These are phyloP conservation scores for Cordyceps javanica DNA, from an alignment of 2,329 filamentous ascomycete species.

Conservation along the genomic window DNA sequence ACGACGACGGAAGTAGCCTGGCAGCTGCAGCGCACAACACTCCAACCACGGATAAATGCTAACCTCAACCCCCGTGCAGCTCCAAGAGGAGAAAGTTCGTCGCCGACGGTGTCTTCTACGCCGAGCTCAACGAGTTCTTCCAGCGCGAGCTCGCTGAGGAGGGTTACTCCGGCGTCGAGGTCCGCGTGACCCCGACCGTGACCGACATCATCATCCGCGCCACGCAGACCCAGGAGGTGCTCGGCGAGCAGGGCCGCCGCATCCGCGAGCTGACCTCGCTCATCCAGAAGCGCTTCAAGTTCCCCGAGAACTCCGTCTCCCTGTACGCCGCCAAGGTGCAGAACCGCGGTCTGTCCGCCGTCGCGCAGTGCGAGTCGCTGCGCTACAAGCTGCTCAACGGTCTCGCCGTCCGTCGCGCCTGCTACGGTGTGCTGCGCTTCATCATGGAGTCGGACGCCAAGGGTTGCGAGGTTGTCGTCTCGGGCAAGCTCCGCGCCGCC, in stretches of 20 bases:
- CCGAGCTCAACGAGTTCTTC: constrained; percentile 99
- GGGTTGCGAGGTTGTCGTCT: constrained; percentile 99
- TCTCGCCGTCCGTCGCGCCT: constrained; percentile 95
- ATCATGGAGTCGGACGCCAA: constrained; percentile 99
- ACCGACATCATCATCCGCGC: constrained; percentile 99
- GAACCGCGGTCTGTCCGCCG: constrained; percentile 98
- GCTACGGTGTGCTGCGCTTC: constrained; percentile 99
- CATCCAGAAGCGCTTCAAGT: constrained; percentile 99
- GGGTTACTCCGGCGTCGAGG: constrained; percentile 99
- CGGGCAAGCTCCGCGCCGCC: constrained; percentile 96
- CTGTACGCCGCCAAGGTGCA: constrained; percentile 99
- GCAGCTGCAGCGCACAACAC: not conserved
- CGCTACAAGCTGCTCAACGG: constrained; percentile 99
- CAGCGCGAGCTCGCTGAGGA: constrained; percentile 99
- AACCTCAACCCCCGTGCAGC: constrained; percentile 38
- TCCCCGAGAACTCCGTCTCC: constrained; percentile 99
- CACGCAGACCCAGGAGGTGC: constrained; percentile 99
- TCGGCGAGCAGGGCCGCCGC: constrained; percentile 98
- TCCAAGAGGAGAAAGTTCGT: constrained; percentile 94
- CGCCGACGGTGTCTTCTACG: constrained; percentile 99
- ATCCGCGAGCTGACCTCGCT: constrained; percentile 99
- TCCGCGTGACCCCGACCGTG: constrained; percentile 98
- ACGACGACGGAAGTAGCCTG: not conserved
- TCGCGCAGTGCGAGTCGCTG: constrained; percentile 99
- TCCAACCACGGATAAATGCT: not conserved